Evolutionary conservation across 176 grass and related monocot species (phyloP).

Genomic region (Aegilops longissima): DNA sequence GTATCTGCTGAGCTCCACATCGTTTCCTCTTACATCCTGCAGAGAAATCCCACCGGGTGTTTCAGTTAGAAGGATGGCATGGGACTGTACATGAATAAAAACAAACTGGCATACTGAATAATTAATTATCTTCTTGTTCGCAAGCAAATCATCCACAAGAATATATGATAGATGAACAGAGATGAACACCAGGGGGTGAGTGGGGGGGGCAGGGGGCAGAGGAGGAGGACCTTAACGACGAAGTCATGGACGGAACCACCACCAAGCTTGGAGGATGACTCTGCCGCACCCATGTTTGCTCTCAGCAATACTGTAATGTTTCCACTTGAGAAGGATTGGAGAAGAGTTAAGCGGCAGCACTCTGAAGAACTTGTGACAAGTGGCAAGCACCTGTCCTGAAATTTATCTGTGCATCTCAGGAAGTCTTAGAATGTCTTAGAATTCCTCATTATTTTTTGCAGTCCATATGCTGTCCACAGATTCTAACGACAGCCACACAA

Average conservation of each 20-base stretch:
- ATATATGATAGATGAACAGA: not conserved
- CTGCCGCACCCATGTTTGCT: constrained; percentile 43
- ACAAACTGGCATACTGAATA: not conserved
- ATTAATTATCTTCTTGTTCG: not conserved
- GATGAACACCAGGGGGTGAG: not conserved
- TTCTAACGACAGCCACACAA: constrained; percentile 32
- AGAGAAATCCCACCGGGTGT: not conserved
- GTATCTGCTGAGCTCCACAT: constrained; percentile 62
- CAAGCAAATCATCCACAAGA: not conserved
- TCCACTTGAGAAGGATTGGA: constrained; percentile 12
- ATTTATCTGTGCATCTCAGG: not conserved
- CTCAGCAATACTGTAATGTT: not conserved
- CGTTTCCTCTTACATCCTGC: constrained; percentile 61
- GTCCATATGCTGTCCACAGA: constrained; percentile 33
- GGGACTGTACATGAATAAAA: not conserved
- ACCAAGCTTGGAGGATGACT: constrained; percentile 35
- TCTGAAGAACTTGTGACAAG: not conserved
- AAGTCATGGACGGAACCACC: constrained; percentile 54
- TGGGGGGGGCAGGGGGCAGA: not conserved
- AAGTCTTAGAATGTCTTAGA: not conserved
- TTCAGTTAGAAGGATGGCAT: not conserved
- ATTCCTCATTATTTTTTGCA: not conserved
- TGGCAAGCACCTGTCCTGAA: constrained; percentile 26
- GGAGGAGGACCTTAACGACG: constrained; percentile 45
- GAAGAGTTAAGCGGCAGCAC: constrained; percentile 3